phyloP scores from a whole-genome alignment of 306 rosid genomes.

The Mucuna pruriens region DNA sequence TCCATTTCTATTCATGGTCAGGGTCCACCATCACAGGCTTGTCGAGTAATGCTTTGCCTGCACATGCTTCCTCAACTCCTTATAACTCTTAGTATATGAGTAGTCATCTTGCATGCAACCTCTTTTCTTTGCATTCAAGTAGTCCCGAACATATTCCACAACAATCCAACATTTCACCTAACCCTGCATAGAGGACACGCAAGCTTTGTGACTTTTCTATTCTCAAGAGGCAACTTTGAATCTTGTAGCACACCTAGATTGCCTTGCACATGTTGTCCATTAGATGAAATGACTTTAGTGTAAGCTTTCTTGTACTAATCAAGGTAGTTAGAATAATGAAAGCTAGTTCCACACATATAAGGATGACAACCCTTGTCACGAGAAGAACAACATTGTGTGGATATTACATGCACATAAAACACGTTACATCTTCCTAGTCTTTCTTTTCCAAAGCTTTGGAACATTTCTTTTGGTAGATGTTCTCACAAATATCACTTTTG shows the following conservation, averaged over 20 bases:
- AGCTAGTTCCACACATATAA: conserved; percentile 97
- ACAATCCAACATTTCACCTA: conserved; percentile 99
- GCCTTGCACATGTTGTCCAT: conserved; percentile 51
- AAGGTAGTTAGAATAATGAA: conserved; percentile 92
- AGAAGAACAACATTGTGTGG: conserved; percentile 98
- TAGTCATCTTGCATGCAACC: conserved; percentile 93
- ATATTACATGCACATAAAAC: conserved; percentile 96
- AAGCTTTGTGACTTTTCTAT: conserved; percentile 70
- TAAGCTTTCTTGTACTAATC: conserved; percentile 97
- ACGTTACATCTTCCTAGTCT: conserved; percentile 87
- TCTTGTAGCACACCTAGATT: conserved; percentile 51
- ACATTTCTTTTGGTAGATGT: conserved; percentile 72
- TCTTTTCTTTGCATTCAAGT: conserved; percentile 82
- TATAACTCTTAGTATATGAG: conserved; percentile 79
- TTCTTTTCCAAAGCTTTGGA: conserved; percentile 61
- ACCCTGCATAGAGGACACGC: conserved; percentile 97
- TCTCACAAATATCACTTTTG: conserved; percentile 60
- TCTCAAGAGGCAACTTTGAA: conserved; percentile 56
- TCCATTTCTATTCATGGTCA: conserved; percentile 85
- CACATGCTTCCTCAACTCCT: conserved; percentile 88
- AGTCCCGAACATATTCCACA: conserved; percentile 88
- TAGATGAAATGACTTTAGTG: conserved; percentile 65
- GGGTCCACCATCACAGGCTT: conserved; percentile 88
- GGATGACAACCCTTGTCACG: conserved; percentile 98
- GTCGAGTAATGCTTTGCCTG: conserved; percentile 80